Base-by-base conservation (phyloP, 2,329 filamentous ascomycete species). In the Sporothrix protearum region DNA sequence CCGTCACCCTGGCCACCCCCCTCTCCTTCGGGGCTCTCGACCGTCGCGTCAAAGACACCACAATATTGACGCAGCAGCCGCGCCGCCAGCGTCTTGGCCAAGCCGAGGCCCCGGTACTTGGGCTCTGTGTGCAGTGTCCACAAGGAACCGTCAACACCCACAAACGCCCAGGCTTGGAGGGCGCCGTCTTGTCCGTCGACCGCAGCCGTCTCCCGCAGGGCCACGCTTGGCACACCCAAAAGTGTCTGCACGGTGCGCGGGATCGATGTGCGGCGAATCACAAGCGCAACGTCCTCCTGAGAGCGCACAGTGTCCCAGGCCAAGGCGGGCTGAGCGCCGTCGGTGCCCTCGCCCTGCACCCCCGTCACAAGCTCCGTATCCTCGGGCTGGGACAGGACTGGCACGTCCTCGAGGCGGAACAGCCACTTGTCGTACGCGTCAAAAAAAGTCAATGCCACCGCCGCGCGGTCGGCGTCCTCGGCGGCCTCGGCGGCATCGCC, bases 161-260 rank as follows among this genome's bases (percentile, higher is more conserved):
- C 77, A 68, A 92, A 91, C 0, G 85, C 86, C 91, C 91, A 93
- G 0, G 89, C 87, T 5, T 92, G 80, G 0, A 85, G 83, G 1
- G 80, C 84, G 0, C 82, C 83, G 22, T 85, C 82, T 0, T 78
- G 76, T 0, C 82, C 77, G 69, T 47, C 25, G 25, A 30, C 3
- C 1, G 28, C 49, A 2, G 36, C 22, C 69, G 12, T n/a, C 7
- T 71, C 70, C 6, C 84, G 83, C 25, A 89, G 79, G 1, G 82
- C 80, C 49, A 82, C 77, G 73, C 82, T 87, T 2, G 85, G 85
- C 55, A 86, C 80, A 28, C 78, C 77, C 72, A 80, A 75, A 33
- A 86, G 77, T 14, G 80, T 85, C 10, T 82, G 78, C 79, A 86
- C 84, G 36, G 83, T 82, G 42, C 89, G 82, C 1, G 85, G 86